Evolutionary conservation across 495 filamentous ascomycete species (phyloP), one percentile per base, ranked within the genome.

Genomic region (Thermothielavioides terrestris): DNA sequence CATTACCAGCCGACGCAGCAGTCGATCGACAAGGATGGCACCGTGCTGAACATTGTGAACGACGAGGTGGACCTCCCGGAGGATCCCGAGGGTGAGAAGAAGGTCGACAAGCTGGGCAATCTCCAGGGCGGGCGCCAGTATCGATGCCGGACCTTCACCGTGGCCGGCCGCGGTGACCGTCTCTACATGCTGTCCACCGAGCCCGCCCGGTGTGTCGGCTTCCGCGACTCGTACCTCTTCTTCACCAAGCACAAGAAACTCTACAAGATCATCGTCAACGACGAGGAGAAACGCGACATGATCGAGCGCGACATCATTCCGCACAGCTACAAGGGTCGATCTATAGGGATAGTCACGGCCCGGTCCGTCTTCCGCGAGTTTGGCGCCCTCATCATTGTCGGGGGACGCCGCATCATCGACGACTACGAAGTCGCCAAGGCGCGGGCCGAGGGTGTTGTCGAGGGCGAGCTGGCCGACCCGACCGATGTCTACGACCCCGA

Each of bases 151-250:
- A 91, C 87, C 2, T 98, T 98, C 63, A 94, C 82, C 25, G 85
- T 98, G 42, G 73, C 80, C 21, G 87, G 85, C 40, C 82, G 89
- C 40, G 87, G 82, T n/a, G 77, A 92, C 23, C 70, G 88, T 20
- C 78, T 94, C 14, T 98, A 98, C 79, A 98, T 98, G 92, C 72
- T 98, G 59, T 95, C 89, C 2, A 98, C 92, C 2, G 92, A 98
- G 58, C 92, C 92, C 4, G 92, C 92, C 18, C 81, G 92, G 49
- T 98, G 92, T 59, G 91, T 94, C 41, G 92, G 92, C 6, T 98
- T 98, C 76, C 74, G 92, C 46, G 92, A 98, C 69, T 92, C 86
- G 49, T 98, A 98, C 63, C 77, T 98, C 14, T 98, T 98, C 75
- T 98, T 98, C 75, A 91, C 90, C 57, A 95, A 94, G 63, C 90